These are phyloP conservation scores for Monosporascus sp. DNA, from an alignment of 2,329 filamentous ascomycete genomes.

Conservation along the genomic window DNA sequence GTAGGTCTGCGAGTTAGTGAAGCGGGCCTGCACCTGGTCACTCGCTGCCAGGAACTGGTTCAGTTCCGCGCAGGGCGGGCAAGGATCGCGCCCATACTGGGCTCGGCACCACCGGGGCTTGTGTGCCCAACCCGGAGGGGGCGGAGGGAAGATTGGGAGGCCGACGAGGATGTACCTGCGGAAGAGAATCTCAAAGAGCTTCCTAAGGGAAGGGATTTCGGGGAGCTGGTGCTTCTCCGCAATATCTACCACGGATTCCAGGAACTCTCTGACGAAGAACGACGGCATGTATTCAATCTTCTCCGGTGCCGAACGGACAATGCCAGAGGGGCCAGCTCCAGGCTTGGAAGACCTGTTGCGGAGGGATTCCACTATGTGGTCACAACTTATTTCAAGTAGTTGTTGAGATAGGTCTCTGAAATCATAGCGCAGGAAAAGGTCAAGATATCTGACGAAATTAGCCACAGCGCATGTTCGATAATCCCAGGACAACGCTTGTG, in stretches of 20 bases:
- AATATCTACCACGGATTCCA: background rate
- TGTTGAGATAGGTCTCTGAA: background rate
- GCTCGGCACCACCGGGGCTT: background rate
- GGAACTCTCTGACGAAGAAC: background rate
- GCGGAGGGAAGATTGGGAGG: background rate
- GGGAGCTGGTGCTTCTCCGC: background rate
- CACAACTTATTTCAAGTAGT: background rate
- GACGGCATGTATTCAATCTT: background rate
- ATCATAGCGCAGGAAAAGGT: background rate
- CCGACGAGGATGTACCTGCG: constrained; percentile 1
- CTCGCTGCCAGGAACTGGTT: constrained; percentile 3
- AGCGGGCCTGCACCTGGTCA: background rate
- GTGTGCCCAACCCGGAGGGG: background rate
- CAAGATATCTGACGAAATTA: background rate
- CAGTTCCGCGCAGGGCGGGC: background rate
- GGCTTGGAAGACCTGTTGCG: background rate
- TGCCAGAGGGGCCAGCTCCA: too few relatives aligned
- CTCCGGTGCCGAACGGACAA: background rate
- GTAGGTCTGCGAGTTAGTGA: background rate
- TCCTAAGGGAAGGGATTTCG: background rate
- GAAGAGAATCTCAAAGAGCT: background rate
- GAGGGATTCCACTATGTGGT: background rate
- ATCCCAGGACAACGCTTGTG: background rate
- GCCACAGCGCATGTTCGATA: background rate
- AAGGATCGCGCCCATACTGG: background rate